A percentile compares a stretch with the other conserved stretches of the same genome.
Conservation (phyloP, 2,329 filamentous ascomycete genomes). For the Penicillium sp. region DNA sequence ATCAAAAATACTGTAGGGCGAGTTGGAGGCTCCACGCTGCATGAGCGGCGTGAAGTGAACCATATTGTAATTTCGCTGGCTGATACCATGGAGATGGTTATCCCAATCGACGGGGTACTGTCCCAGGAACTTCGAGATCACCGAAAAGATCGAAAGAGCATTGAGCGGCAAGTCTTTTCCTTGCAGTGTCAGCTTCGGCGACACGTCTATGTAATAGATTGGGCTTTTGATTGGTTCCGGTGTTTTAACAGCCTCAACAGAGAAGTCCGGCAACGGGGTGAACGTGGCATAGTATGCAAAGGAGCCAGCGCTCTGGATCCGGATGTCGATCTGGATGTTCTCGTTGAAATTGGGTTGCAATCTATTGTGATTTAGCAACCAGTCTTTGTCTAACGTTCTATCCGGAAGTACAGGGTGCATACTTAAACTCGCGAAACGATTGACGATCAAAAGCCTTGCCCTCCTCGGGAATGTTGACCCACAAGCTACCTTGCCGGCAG, state of each 20-base stretch:
- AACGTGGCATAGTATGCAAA: constrained; percentile 96
- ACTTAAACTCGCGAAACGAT: constrained; percentile 88
- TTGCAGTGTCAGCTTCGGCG: constrained; percentile 74
- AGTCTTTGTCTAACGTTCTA: neutral
- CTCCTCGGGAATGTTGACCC: constrained; percentile 88
- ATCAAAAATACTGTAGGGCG: constrained; percentile 94
- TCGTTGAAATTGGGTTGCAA: constrained; percentile 90
- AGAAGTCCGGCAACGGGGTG: constrained; percentile 77
- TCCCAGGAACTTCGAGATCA: constrained; percentile 98
- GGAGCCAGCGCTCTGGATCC: constrained; percentile 77
- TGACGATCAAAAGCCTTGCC: constrained; percentile 75
- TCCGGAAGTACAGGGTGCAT: constrained; percentile 35
- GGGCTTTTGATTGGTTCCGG: constrained; percentile 66
- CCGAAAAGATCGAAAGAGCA: constrained; percentile 86
- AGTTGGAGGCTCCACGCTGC: constrained; percentile 85
- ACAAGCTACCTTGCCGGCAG: constrained; percentile 89
- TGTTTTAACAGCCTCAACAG: constrained; percentile 54
- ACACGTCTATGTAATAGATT: constrained; percentile 90
- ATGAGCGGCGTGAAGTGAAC: constrained; percentile 96
- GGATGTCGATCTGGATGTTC: constrained; percentile 84
- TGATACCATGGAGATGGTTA: constrained; percentile 82
- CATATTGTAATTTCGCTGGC: constrained; percentile 95
- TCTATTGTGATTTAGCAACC: constrained; percentile 42
- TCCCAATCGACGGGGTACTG: constrained; percentile 89
- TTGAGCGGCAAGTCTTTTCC: constrained; percentile 75